Evolutionary conservation across 768 basidiomycete species (phyloP), one percentile per base, ranked within the genome.

Genomic region (Lentinula boryana): DNA sequence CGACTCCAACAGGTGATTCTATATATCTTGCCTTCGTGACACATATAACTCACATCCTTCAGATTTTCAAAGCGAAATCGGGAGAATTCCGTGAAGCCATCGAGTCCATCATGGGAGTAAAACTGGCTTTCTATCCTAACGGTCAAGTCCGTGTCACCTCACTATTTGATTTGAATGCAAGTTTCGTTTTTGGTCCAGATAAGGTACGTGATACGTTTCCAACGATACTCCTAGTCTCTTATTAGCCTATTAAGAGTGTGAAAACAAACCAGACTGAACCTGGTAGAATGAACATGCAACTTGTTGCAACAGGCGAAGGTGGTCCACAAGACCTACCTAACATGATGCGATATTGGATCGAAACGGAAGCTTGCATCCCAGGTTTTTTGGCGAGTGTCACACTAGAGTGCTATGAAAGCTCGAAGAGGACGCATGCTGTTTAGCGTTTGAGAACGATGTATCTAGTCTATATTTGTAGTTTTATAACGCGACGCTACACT

Each of bases 41-140:
- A 64, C 23, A 27, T 15, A 7, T 23, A 36, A n/a, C 56, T 40
- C 27, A 46, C 35, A 41, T 18, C 61, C 50, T 35, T 40, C 1
- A 69, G 90, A 85, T 95, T 4, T 97, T 93, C 73, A 75, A 80
- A 0, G 84, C 86, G 36, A 98, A 97, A 71, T 87, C 88, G 8
- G 84, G 88, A 61, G 95, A 98, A 68, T 96, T 98, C 77, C 84
- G 91, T 41, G 92, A 95, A 69, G 88, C 94, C 5, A 89, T 98
- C 62, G 87, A 89, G 4, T 87, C 90, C 0, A 88, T 98, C 53
- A 82, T 98, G 0, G 96, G 95, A 5, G 87, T 94, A 69, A 93
- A 96, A 67, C 83, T 98, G 54, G 87, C 89, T 1, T 97, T 98
- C 70, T 91, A 91, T 68, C 91, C 89, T 15, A 93, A 93, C 55